Evolutionary conservation across 306 rosid species (phyloP), one percentile per base, ranked within the genome.

Genomic region (Sesbania bispinosa): DNA sequence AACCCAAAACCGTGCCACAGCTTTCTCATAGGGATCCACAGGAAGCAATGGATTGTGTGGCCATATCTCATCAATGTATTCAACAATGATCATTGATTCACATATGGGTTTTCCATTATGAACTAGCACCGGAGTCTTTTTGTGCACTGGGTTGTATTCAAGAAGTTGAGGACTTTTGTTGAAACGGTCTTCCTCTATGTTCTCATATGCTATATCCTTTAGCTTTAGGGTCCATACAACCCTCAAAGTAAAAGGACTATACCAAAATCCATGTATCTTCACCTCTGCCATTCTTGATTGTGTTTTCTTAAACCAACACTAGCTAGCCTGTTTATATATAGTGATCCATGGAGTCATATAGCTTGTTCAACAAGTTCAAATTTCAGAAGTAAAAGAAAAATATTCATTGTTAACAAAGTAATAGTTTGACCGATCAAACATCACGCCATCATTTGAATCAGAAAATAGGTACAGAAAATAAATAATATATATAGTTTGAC

Each of bases 61-160:
- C 89, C 90, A 88, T 0, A 66, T 33, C 24, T 88, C 81, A 38
- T 81, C 87, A 20, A 88, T 72, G 45, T 85, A 88, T 62, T 85
- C 79, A 27, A 85, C 29, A 60, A 88, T 88, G 53, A 79, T 16
- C 82, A 67, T 72, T 21, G 90, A 83, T 27, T 88, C 88, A 11
- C 85, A 77, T 2, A 85, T 16, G 0, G 90, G 77, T 77, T 81
- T 85, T 30, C 82, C 85, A 2, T 8, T 60, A 77, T 88, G 90
- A 79, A 88, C 85, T 0, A 85, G 78, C 16, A 85, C 84, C 0
- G 93, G 93, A 15, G 76, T 36, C 38, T 81, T 79, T 71, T 88
- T 83, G 77, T 81, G 45, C 0, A 84, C 60, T 1, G 90, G 93
- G 7, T 85, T 88, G 85, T 81, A 58, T 7, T 85, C 13, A 1